phyloP scores from a whole-genome alignment of 1,139 yeast species.

The Yamadazyma diddensiae region DNA sequence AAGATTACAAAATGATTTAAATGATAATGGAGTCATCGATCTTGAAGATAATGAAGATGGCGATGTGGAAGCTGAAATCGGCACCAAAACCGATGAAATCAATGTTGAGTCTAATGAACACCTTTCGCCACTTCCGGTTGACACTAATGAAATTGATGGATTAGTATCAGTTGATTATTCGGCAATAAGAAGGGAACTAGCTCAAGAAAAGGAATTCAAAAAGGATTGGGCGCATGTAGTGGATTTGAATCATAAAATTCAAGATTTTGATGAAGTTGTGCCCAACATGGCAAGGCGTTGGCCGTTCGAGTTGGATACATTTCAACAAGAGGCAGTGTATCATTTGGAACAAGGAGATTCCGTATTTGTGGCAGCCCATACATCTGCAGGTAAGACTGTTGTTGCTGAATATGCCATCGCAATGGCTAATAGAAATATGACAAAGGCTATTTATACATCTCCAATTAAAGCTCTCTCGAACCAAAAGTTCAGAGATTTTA shows the following conservation, averaged over 20 bases:
- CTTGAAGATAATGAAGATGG: slow-evolving; percentile 8
- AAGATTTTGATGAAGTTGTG: slow-evolving; percentile 80
- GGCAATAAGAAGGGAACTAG: slow-evolving; percentile 22
- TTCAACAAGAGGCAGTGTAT: slow-evolving; percentile 95
- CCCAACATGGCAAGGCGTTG: slow-evolving; percentile 92
- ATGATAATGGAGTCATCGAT: slow-evolving; percentile 15
- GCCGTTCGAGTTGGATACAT: slow-evolving; percentile 92
- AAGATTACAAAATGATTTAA: slow-evolving; percentile 15
- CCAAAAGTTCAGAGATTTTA: slow-evolving; percentile 91
- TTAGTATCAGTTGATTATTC: slow-evolving; percentile 65
- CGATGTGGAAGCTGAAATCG: slow-evolving; percentile 11
- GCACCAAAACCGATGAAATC: slow-evolving; percentile 1
- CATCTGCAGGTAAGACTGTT: slow-evolving; percentile 91
- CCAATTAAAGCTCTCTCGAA: slow-evolving; percentile 91
- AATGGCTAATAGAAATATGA: slow-evolving; percentile 86
- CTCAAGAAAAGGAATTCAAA: slow-evolving; percentile 33
- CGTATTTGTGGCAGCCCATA: slow-evolving; percentile 97
- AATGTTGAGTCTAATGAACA: not conserved
- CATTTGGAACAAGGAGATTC: slow-evolving; percentile 97
- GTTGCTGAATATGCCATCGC: slow-evolving; percentile 95
- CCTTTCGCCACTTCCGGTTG: slow-evolving; percentile 21
- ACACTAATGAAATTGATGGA: slow-evolving; percentile 60
- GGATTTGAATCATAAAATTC: slow-evolving; percentile 77
- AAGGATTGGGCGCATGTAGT: slow-evolving; percentile 95
- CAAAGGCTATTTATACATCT: slow-evolving; percentile 87